phyloP scores from a whole-genome alignment of 2,329 filamentous ascomycete species.

The Diplodia scrobiculata region DNA sequence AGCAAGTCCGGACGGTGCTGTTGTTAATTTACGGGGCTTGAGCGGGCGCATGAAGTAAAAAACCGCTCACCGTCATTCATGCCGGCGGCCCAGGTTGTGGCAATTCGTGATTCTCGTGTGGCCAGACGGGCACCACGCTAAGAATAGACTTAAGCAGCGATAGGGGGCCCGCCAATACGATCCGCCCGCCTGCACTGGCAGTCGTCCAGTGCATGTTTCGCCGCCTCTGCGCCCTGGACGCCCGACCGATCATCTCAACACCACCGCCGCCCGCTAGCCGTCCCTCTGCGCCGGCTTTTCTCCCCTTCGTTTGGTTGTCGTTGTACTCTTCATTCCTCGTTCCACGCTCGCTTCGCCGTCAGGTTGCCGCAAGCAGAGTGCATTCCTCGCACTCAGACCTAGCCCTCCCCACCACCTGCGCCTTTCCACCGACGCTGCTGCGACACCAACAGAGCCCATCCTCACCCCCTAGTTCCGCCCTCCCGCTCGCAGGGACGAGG shows the following conservation, averaged over 20 bases:
- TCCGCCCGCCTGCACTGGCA: slow-evolving; percentile 23
- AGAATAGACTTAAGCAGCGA: slow-evolving; percentile 25
- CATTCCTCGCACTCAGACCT: slow-evolving; percentile 15
- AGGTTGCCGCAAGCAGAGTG: slow-evolving; percentile 15
- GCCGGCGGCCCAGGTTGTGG: slow-evolving; percentile 7
- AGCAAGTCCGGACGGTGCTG: not conserved
- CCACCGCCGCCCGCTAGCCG: slow-evolving; percentile 29
- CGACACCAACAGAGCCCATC: slow-evolving; percentile 33
- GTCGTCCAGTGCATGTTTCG: slow-evolving; percentile 25
- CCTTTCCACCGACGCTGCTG: slow-evolving; percentile 32
- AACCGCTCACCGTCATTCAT: slow-evolving; percentile 17
- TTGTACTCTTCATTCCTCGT: slow-evolving; percentile 31
- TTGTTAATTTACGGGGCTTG: slow-evolving; percentile 15
- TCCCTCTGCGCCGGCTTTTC: slow-evolving; percentile 7
- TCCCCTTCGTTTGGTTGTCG: slow-evolving; percentile 24
- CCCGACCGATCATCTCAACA: slow-evolving; percentile 25
- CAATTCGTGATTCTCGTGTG: slow-evolving; percentile 26
- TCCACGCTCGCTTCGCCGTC: slow-evolving; percentile 35
- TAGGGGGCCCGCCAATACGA: slow-evolving; percentile 22
- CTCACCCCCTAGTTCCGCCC: slow-evolving; percentile 30
- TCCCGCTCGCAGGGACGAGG: slow-evolving; percentile 38
- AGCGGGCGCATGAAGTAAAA: slow-evolving; percentile 20
- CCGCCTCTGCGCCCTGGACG: slow-evolving; percentile 23
- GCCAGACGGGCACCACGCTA: slow-evolving; percentile 16
- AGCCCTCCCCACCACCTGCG: slow-evolving; percentile 16